Evolutionary conservation across 2,329 filamentous ascomycete genomes (phyloP).

Genomic region (Intubia oerlemansii): DNA sequence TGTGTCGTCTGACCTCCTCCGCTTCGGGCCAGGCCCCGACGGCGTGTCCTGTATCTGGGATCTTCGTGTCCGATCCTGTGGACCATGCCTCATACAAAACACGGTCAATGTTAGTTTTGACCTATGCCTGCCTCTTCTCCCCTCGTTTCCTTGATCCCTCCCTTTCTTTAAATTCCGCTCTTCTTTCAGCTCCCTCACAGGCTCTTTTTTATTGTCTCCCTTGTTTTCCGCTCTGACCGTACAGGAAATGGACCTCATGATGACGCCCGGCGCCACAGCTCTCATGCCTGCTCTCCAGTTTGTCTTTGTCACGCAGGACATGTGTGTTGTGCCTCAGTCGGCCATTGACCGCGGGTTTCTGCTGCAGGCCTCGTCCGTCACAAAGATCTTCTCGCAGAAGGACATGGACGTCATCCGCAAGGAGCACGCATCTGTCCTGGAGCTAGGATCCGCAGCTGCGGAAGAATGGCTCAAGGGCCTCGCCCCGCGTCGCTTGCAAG

Average conservation of each 20-base stretch:
- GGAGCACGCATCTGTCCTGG: slow-evolving; percentile 41
- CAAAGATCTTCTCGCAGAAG: slow-evolving; percentile 42
- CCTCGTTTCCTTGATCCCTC: no score
- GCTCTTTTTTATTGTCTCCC: no score
- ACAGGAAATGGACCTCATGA: slow-evolving; percentile 50
- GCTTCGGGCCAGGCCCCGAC: slow-evolving; percentile 37
- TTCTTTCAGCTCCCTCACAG: no score
- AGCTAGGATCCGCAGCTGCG: slow-evolving; percentile 43
- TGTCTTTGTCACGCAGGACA: slow-evolving; percentile 38
- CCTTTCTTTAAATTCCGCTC: no score
- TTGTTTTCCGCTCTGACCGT: slow-evolving; percentile 4
- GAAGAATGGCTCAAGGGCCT: slow-evolving; percentile 70
- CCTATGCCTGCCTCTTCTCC: no score
- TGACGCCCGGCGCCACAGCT: slow-evolving; percentile 34
- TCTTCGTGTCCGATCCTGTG: slow-evolving; percentile 47
- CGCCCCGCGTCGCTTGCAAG: slow-evolving; percentile 35
- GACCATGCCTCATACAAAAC: slow-evolving; percentile 35
- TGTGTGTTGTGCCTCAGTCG: slow-evolving; percentile 36
- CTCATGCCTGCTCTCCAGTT: slow-evolving; percentile 50
- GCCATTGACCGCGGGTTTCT: slow-evolving; percentile 28
- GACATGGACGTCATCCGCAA: slow-evolving; percentile 40
- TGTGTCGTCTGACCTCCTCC: slow-evolving; percentile 23
- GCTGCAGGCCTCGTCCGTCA: slow-evolving; percentile 26
- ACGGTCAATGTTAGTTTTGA: slow-evolving; percentile 43
- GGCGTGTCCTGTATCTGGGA: slow-evolving; percentile 48